Evolutionary conservation across 2,329 filamentous ascomycete genomes (phyloP).

Genomic region (Clarireedia monteithiana): DNA sequence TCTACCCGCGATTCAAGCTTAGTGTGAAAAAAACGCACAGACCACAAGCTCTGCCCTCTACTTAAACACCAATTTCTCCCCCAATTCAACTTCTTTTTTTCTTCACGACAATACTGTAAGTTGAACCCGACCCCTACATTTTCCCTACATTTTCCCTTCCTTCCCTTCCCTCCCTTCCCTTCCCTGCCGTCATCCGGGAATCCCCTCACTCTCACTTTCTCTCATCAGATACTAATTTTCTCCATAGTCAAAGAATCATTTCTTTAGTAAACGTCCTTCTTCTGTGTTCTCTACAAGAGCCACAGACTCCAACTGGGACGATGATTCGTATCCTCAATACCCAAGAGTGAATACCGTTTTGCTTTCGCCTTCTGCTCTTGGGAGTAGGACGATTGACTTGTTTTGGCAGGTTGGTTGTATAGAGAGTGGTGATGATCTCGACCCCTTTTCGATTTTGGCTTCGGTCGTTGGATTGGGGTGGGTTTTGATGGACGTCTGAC

Average conservation of each 20-base stretch:
- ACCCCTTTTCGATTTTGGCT: conserved; percentile 61
- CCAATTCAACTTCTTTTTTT: not conserved
- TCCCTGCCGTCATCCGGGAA: too few species aligned
- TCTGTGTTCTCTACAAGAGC: conserved; percentile 90
- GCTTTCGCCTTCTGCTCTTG: conserved; percentile 36
- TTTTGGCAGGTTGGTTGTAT: conserved; percentile 43
- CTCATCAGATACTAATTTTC: too few species aligned
- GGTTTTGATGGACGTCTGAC: conserved; percentile 88
- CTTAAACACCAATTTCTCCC: too few species aligned
- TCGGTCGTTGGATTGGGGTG: conserved; percentile 72
- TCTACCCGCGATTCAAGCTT: too few species aligned
- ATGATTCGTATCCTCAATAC: conserved; percentile 83
- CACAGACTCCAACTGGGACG: conserved; percentile 92
- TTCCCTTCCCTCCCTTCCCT: too few species aligned
- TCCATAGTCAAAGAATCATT: conserved; percentile 35
- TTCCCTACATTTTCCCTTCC: not conserved
- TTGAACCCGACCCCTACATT: not conserved
- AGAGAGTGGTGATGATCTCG: conserved; percentile 95
- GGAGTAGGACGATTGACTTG: too few species aligned
- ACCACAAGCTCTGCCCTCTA: too few species aligned
- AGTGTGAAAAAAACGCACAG: too few species aligned
- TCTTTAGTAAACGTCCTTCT: conserved; percentile 91
- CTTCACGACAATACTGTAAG: conserved; percentile 8
- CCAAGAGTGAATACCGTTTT: conserved; percentile 73
- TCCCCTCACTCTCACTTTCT: too few species aligned